phyloP scores from a whole-genome alignment of 768 basidiomycete species.

The Rhizopogon roseolus region DNA sequence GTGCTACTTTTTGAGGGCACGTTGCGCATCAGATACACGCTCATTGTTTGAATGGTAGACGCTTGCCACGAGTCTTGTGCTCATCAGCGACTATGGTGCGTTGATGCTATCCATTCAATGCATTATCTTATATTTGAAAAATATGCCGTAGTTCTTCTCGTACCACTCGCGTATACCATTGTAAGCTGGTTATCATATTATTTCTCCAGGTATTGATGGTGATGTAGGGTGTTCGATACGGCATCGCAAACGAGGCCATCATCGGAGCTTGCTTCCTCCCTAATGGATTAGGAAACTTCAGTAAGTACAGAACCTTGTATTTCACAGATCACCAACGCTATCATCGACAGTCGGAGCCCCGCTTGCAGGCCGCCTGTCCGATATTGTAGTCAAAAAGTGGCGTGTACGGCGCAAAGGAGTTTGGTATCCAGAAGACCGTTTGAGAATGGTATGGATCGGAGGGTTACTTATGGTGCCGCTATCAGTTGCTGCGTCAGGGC shows the following conservation, averaged over 20 bases:
- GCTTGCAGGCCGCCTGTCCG: conserved; percentile 50
- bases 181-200: conserved; percentile 15
- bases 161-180: conserved; percentile 34
- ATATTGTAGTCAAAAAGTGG: conserved; percentile 41
- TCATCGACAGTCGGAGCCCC: conserved; percentile 48
- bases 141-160: conserved; percentile 18
- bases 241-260: conserved; percentile 29
- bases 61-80: conserved; percentile 22
- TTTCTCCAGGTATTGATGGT: neutral
- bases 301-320: conserved; percentile 14
- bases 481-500: conserved; percentile 40
- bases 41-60: conserved; percentile 34
- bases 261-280: conserved; percentile 33
- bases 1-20: conserved; percentile 12
- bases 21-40: neutral
- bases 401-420: conserved; percentile 40
- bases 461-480: conserved; percentile 43
- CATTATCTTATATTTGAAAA: neutral
- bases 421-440: conserved; percentile 62
- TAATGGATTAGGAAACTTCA: conserved; percentile 29
- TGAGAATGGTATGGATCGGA: conserved; percentile 42
- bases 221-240: conserved; percentile 29
- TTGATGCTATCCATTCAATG: neutral
- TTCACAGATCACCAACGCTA: neutral
- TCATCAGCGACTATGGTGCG: conserved; percentile 27